Percentiles rank a stretch among this genome's conserved stretches.
phyloP scores from a whole-genome alignment of 768 basidiomycete species.

The Phanerodontia chrysosporium region DNA sequence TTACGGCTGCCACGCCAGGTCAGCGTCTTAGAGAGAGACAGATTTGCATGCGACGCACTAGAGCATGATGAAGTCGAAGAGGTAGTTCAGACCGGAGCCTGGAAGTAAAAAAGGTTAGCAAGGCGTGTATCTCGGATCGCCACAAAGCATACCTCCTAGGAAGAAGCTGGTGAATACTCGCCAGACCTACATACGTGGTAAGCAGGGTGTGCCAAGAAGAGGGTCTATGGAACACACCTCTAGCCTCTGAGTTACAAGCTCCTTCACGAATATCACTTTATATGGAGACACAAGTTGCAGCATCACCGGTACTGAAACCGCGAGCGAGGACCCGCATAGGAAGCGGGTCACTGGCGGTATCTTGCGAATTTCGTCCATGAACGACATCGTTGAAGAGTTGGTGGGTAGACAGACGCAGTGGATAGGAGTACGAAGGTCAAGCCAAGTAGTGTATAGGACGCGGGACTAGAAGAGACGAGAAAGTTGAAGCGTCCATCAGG shows the following conservation, averaged over 20 bases:
- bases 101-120: too few relatives aligned
- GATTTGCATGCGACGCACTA: constrained; percentile 40
- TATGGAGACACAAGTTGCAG: constrained; percentile 50
- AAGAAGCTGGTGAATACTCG: constrained; percentile 72
- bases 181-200: constrained; percentile 51
- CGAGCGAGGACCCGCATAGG: constrained; percentile 55
- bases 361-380: constrained; percentile 59
- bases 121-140: too few relatives aligned
- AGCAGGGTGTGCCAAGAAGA: not conserved
- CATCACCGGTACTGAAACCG: constrained; percentile 54
- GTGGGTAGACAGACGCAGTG: too few relatives aligned
- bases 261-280: constrained; percentile 48
- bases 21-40: constrained; percentile 14
- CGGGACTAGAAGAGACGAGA: not conserved
- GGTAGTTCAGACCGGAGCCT: constrained; percentile 48
- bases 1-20: constrained; percentile 52
- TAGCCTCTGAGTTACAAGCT: constrained; percentile 39
- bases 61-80: constrained; percentile 69
- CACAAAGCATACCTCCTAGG: constrained; percentile 52
- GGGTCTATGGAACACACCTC: constrained; percentile 43
- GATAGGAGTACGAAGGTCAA: too few relatives aligned
- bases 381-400: constrained; percentile 20
- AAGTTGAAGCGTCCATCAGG: not conserved
- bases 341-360: constrained; percentile 83
- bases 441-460: not conserved